Evolutionary conservation across 2,329 filamentous ascomycete genomes (phyloP).

Genomic region (Seiridium cupressi): DNA sequence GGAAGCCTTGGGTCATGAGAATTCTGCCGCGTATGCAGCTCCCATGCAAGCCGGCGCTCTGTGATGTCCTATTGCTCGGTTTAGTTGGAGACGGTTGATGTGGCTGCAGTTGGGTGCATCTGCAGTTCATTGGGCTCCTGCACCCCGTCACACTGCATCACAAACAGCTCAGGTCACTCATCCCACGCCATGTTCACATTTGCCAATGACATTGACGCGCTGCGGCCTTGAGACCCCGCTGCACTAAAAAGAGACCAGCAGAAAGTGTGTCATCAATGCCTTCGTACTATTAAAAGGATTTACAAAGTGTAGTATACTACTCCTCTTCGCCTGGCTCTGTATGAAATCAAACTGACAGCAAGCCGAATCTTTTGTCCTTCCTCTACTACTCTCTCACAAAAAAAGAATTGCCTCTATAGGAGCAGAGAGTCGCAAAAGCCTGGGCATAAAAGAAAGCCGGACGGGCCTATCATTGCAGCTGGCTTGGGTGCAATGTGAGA

Average conservation of each 20-base stretch:
- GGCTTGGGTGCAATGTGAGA: constrained; percentile 11
- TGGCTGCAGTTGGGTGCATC: constrained; percentile 5
- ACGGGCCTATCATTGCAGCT: constrained; percentile 16
- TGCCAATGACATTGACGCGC: too few species aligned
- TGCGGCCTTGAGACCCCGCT: too few species aligned
- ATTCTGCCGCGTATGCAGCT: constrained; percentile 4
- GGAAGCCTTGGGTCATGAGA: background rate
- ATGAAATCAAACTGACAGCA: constrained; percentile 21
- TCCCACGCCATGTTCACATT: background rate
- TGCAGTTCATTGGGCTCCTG: constrained; percentile 1
- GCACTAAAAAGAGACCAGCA: background rate
- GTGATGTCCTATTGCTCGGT: background rate
- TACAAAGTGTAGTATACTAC: constrained; percentile 30
- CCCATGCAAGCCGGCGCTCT: background rate
- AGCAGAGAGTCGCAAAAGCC: constrained; percentile 14
- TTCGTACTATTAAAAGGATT: constrained; percentile 30
- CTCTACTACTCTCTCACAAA: constrained; percentile 18
- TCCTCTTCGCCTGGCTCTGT: constrained; percentile 24
- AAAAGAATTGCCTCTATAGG: constrained; percentile 14
- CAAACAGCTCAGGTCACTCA: background rate
- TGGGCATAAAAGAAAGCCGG: constrained; percentile 13
- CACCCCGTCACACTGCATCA: constrained; percentile 3
- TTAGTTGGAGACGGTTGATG: background rate
- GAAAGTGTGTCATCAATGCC: background rate
- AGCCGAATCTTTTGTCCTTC: constrained; percentile 13